Evolutionary conservation across 371 early-diverging fungal genomes (phyloP), one percentile per base, ranked within the genome.

Genomic region (Mucor mucedo): DNA sequence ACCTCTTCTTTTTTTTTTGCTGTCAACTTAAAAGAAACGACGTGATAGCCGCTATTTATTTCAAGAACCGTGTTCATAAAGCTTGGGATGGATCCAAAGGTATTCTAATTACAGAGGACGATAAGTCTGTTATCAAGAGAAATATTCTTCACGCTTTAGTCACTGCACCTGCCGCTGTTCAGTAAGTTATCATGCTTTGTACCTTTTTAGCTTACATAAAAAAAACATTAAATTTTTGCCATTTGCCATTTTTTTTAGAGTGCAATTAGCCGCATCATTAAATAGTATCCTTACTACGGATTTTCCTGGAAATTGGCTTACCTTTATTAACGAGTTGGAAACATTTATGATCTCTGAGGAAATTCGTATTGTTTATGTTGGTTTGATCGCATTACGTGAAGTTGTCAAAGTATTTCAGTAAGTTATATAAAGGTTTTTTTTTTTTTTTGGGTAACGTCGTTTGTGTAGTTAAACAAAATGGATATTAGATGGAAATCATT

Each of bases 41-140:
- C 16, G 16, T 39, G 4, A 28, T 16, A 88, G 96, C 91, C 69
- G 89, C 95, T n/a, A 92, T 97, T 68, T 95, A 93, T 84, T 94
- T 96, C 78, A 97, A 97, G 79, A 96, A 96, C 73, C 84, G 91
- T 21, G 74, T 95, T 59, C 73, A 78, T 48, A 87, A 83, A 55
- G 83, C 84, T 32, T 97, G 96, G 96, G 84, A 82, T 55, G 39
- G 27, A 38, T 38, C 38, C 30, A 41, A 41, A 70, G 78, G 35
- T 55, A 71, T 28, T 71, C 71, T 82, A 29, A 87, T 95, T 14
- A 75, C 70, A 32, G 89, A 87, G 27, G 77, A 82, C 48, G 98
- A 96, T 73, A 87, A 87, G 41, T 75, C 68, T 9, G 72, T 86
- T 42, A 85, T 95, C 52, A 86, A 85, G 69, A 77, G 82, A 21